Evolutionary conservation across 306 rosid genomes (phyloP).

Genomic region (Ceratonia siliqua): DNA sequence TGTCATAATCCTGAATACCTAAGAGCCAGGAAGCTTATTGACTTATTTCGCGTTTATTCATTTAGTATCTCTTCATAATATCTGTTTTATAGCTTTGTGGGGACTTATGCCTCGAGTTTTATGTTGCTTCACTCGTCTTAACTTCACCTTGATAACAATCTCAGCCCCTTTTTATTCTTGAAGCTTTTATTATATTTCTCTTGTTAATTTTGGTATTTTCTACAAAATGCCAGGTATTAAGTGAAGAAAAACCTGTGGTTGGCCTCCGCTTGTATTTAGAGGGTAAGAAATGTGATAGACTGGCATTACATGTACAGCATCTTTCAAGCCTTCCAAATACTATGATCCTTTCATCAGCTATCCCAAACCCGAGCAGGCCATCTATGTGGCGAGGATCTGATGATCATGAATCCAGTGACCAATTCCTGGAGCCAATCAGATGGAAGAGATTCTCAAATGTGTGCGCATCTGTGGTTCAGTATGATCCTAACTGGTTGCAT

Average conservation of each 20-base stretch:
- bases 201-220: conserved; percentile 20
- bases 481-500: conserved; percentile 81
- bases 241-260: conserved; percentile 79
- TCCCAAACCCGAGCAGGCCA: conserved; percentile 34
- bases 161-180: conserved; percentile 7
- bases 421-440: conserved; percentile 74
- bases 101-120: conserved; percentile 18
- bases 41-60: not conserved
- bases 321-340: conserved; percentile 88
- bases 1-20: not conserved
- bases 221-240: conserved; percentile 66
- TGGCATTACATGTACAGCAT: conserved; percentile 82
- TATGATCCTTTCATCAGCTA: conserved; percentile 53
- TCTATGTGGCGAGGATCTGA: conserved; percentile 85
- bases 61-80: not conserved
- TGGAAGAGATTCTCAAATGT: conserved; percentile 90
- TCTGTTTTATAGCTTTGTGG: conserved; percentile 18
- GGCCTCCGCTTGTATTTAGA: conserved; percentile 90
- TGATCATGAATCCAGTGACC: conserved; percentile 50
- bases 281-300: conserved; percentile 75
- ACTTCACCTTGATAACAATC: not conserved
- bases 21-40: not conserved
- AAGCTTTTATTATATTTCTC: conserved; percentile 4
- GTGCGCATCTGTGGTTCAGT: conserved; percentile 79
- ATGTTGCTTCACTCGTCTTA: conserved; percentile 11